Base-by-base conservation (phyloP, 495 filamentous ascomycete genomes). In the Xylaria flabelliformis region DNA sequence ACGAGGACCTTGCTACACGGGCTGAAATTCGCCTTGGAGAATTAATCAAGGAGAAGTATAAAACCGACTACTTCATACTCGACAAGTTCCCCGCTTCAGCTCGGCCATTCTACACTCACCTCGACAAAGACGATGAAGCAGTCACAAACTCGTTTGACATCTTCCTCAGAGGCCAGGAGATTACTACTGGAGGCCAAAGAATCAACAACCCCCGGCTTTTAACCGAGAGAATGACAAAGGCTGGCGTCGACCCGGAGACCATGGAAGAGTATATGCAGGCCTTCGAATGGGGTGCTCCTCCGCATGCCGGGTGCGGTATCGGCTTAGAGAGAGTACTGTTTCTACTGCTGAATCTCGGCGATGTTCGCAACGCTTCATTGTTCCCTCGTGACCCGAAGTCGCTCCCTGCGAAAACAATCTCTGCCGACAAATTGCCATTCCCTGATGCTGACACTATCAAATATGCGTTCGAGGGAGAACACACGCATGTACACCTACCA, bases 61-160 rank as follows among this genome's bases (percentile, higher is more conserved):
- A 89, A 51, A 95, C 94, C 19, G 95, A 98, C 77, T 98, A 95
- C 84, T 98, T 95, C 82, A 90, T 97, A 53, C 89, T 98, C 65
- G 95, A 98, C 88, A 97, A 97, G 76, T 97, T 97, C 80, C 95
- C 95, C 15, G 82, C 87, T 2, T 89, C 90, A 12, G 95, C 91
- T 8, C 88, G 95, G 46, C 95, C 95, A 3, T 98, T 97, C 83
- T 97, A 98, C 74, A 92, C 95, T n/a, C 95, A 97, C 88, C 92
- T 93, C 0, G 94, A 97, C 67, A 87, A 92, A 3, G 82, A 90
- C 12, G 90, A 97, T 74, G 82, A 88, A 9, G 85, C 85, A 3
- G 86, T 87, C 76, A 97, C 94, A 53, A 97, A 97, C 81, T 97
- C 95, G 0, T 98, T 97, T 73, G 94, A 98, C 80, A 95, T 97